Evolutionary conservation across 306 rosid genomes (phyloP).

Genomic region (Medicago lupulina): DNA sequence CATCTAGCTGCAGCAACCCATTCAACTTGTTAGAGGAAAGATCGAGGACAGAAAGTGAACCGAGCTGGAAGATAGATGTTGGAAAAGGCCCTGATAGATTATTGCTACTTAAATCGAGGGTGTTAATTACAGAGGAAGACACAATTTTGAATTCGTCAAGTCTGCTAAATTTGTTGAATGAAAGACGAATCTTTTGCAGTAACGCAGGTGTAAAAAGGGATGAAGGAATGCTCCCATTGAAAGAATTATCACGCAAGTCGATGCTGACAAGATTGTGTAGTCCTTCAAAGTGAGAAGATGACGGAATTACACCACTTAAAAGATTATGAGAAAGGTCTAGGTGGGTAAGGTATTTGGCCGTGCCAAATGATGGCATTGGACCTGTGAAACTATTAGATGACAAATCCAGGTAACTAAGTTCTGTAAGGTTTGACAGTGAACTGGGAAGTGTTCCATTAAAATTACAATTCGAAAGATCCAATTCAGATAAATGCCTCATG

Average conservation of each 20-base stretch:
- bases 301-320: conserved; percentile 43
- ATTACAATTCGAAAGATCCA: conserved; percentile 38
- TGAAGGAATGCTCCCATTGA: conserved; percentile 51
- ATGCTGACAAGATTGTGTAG: conserved; percentile 34
- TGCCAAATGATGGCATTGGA: conserved; percentile 47
- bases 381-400: conserved; percentile 46
- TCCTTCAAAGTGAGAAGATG: conserved; percentile 45
- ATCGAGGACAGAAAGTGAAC: conserved; percentile 40
- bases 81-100: conserved; percentile 60
- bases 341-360: conserved; percentile 31
- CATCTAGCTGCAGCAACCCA: conserved; percentile 35
- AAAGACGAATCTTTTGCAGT: conserved; percentile 39
- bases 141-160: conserved; percentile 8
- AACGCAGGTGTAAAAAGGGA: conserved; percentile 44
- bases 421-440: conserved; percentile 45
- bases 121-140: conserved; percentile 40
- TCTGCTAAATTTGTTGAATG: conserved; percentile 46
- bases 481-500: conserved; percentile 31
- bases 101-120: conserved; percentile 61
- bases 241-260: conserved; percentile 21
- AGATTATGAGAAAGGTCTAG: conserved; percentile 52
- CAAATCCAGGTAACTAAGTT: conserved; percentile 45
- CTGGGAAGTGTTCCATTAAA: conserved; percentile 46
- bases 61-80: conserved; percentile 35
- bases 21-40: conserved; percentile 66